Base-by-base conservation (phyloP, 306 rosid genomes). In the Alnus glutinosa region DNA sequence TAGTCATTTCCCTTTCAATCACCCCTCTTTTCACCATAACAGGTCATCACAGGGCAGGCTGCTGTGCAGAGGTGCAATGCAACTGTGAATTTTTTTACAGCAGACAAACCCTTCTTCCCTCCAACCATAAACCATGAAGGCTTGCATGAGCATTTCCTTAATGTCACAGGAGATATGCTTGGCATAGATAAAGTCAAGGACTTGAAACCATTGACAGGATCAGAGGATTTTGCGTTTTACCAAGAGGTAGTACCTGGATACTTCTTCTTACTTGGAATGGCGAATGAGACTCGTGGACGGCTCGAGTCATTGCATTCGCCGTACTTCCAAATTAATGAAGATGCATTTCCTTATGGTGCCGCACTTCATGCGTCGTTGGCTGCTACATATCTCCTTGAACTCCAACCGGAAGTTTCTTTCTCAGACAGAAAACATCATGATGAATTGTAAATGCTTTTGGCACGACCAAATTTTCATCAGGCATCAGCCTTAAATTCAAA, bases 311-410 rank as follows among this genome's bases (percentile, higher is more conserved):
- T 44, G 5, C 98, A 94, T 85, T 90, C 97, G 1, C 89, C 97
- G 4, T 57, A 83, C 88, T 87, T 88, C 87, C 70, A 71, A 55
- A 59, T 91, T 85, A 91, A 91, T 4, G 98, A 92, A 89, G 97
- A 87, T 49, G 92, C 77, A 59, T 83, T 92, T 55, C 89, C 93
- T 69, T 89, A 86, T 57, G 97, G 97, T 2, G 97, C 97, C 79
- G 95, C 98, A 34, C 92, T 94, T 83, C 97, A 92, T 75, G 98
- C 98, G 70, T 88, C 95, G 49, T 75, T 94, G 62, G 97, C 97
- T 59, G 62, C 83, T 48, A 88, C 76, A 55, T 92, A 86, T 81
- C 92, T 94, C 80, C 84, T 75, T 23, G 81, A 83, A 36, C 52
- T 81, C 80, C 89, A 81, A 48, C 78, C 77, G 59, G 79, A 80